Conservation (phyloP, 1,139 yeast species). For the Hyphopichia burtonii region DNA sequence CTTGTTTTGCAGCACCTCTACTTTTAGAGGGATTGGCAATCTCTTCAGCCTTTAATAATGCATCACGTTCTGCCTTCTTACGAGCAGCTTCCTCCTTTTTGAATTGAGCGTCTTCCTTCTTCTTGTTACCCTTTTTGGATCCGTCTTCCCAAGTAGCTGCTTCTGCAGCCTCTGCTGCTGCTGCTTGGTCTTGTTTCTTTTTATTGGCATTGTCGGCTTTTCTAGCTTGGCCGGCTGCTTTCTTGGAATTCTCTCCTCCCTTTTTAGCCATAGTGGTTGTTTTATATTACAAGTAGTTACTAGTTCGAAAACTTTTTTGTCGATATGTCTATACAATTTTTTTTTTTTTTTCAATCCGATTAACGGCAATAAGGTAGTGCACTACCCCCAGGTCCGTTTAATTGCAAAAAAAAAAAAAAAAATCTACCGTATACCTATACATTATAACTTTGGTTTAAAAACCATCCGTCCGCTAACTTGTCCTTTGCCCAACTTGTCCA, state of each 20-base stretch:
- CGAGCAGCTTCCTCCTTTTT: conserved; percentile 64
- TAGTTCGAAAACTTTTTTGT: too few relatives aligned
- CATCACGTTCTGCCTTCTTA: conserved; percentile 65
- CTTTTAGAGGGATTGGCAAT: conserved; percentile 58
- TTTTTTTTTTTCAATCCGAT: not conserved
- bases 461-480: conserved; percentile 46
- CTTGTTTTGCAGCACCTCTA: conserved; percentile 72
- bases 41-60: conserved; percentile 62
- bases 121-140: conserved; percentile 65
- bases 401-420: not conserved
- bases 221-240: conserved; percentile 69
- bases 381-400: not conserved
- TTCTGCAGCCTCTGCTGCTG: conserved; percentile 52
- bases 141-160: conserved; percentile 73
- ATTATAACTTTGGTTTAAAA: conserved; percentile 32
- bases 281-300: not conserved
- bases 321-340: too few relatives aligned
- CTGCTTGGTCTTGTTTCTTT: conserved; percentile 55
- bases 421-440: too few relatives aligned
- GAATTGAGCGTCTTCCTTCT: conserved; percentile 62
- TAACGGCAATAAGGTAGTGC: conserved; percentile 1
- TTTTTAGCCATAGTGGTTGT: conserved; percentile 53
- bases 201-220: conserved; percentile 68
- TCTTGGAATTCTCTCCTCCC: conserved; percentile 58
- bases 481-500: conserved; percentile 37